Percentiles rank a stretch among this genome's conserved stretches.
Conservation (phyloP, 495 filamentous ascomycete species). For the Neurospora pannonica region DNA sequence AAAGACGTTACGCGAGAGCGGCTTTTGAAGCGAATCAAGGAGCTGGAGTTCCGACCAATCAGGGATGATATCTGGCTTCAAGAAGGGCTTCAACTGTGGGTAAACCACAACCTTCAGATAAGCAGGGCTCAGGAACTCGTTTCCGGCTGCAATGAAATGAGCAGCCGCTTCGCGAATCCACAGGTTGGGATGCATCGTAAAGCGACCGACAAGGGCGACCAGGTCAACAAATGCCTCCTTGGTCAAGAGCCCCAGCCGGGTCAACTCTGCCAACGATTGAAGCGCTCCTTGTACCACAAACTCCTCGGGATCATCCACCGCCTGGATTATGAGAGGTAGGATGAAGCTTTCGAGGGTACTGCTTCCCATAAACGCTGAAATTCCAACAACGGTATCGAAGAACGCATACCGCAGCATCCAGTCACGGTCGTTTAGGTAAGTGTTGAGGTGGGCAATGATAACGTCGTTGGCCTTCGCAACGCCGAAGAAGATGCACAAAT, state of each 20-base stretch:
- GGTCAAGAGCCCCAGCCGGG: conserved; percentile 77
- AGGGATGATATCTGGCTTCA: conserved; percentile 55
- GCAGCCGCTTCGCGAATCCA: conserved; percentile 91
- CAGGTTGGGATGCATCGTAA: conserved; percentile 85
- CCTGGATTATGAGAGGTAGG: conserved; percentile 90
- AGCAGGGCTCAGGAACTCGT: conserved; percentile 67
- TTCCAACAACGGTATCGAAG: conserved; percentile 89
- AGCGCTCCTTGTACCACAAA: conserved; percentile 88
- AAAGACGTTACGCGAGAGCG: conserved; percentile 67
- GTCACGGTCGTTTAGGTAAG: conserved; percentile 91
- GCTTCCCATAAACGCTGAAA: conserved; percentile 81
- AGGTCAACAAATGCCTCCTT: conserved; percentile 79
- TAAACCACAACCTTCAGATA: conserved; percentile 75
- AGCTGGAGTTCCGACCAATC: conserved; percentile 62
- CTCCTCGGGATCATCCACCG: conserved; percentile 92
- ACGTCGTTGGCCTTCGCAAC: conserved; percentile 84
- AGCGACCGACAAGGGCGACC: conserved; percentile 67
- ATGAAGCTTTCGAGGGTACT: conserved; percentile 91
- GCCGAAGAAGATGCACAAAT: conserved; percentile 92
- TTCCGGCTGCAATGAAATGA: conserved; percentile 68
- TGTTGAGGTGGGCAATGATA: conserved; percentile 90
- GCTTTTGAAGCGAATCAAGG: conserved; percentile 75
- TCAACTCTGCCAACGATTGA: conserved; percentile 81
- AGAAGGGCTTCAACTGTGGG: conserved; percentile 69
- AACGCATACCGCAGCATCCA: conserved; percentile 97